Evolutionary conservation across 441 rosid species (phyloP), one percentile per base, ranked within the genome.

Genomic region (Populus trichocarpa): DNA sequence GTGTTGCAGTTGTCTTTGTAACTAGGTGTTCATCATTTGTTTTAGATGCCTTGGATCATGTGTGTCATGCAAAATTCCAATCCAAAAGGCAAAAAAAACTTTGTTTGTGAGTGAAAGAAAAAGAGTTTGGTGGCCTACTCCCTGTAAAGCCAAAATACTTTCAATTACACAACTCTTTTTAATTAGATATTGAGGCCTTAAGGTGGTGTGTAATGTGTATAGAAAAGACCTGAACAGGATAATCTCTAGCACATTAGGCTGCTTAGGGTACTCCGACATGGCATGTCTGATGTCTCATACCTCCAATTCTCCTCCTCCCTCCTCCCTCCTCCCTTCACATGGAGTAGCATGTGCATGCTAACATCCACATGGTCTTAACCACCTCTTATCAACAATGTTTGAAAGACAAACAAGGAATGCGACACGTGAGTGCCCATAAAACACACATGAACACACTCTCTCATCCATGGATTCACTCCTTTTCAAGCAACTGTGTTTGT

Each of bases 31-130:
- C 75, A 83, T 63, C 8, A 76, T 81, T 84, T 81, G 50, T 67
- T 80, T 81, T 73, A 79, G 84, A 78, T 84, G 85, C 85, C 73
- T 83, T 73, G 86, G 87, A 81, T 87, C 86, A 81, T 80, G 80
- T 53, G 85, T 84, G 81, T 80, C 87, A 72, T 70, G 85, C 89
- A 81, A 84, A 71, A 80, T 50, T 85, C 86, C 88, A 40, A 40
- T 11, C 46, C 46, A 83, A 89, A 83, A 81, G 18, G 53, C 70
- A 53, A 18, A 72, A 40, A 76, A 63, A 35, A 22, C 9, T 70
- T 46, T 72, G 70, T 75, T 73, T 25, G 67, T 53, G 82, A 80
- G 79, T 64, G 84, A 71, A 76, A 77, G 23, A n/a, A n/a, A 73
- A 80, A 79, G 74, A 57, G 75, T 50, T 78, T 72, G 87, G 78